Evolutionary conservation across 164 flowering plant genomes (phyloP).

Genomic region (Protea cynaroides): DNA sequence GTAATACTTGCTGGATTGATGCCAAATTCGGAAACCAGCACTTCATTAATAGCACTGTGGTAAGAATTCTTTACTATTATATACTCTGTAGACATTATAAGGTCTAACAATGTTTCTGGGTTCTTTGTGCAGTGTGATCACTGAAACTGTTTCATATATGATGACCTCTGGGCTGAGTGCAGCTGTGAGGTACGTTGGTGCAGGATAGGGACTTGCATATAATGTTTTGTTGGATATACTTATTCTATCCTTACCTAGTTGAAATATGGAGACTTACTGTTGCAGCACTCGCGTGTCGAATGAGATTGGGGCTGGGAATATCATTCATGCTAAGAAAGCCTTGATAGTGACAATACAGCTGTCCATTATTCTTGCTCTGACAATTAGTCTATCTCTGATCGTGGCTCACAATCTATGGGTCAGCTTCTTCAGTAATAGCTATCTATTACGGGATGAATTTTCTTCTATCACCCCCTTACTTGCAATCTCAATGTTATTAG

Average conservation of each 20-base stretch:
- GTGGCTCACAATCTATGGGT: constrained; percentile 81
- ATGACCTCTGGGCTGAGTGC: constrained; percentile 62
- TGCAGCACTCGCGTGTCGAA: constrained; percentile 88
- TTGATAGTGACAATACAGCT: constrained; percentile 65
- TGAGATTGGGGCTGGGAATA: constrained; percentile 75
- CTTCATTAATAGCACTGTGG: constrained; percentile 90
- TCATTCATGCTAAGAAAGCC: constrained; percentile 56
- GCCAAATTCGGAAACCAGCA: constrained; percentile 58
- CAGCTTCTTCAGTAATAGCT: constrained; percentile 50
- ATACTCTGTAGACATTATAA: no score
- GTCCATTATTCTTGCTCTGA: constrained; percentile 44
- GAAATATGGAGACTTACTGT: neutral
- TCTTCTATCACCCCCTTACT: constrained; percentile 64
- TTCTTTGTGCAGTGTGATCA: constrained; percentile 53
- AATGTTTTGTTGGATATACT: neutral
- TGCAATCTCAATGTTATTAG: constrained; percentile 25
- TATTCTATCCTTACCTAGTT: neutral
- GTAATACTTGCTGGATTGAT: constrained; percentile 80
- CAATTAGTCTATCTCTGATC: constrained; percentile 34
- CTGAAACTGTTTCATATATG: constrained; percentile 72
- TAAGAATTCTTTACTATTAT: constrained; percentile 11
- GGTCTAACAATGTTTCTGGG: neutral
- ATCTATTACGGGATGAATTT: constrained; percentile 34
- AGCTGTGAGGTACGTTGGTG: no score
- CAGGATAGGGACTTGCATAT: no score